phyloP scores from a whole-genome alignment of 2,329 filamentous ascomycete species.

The Biscogniauxia marginata region DNA sequence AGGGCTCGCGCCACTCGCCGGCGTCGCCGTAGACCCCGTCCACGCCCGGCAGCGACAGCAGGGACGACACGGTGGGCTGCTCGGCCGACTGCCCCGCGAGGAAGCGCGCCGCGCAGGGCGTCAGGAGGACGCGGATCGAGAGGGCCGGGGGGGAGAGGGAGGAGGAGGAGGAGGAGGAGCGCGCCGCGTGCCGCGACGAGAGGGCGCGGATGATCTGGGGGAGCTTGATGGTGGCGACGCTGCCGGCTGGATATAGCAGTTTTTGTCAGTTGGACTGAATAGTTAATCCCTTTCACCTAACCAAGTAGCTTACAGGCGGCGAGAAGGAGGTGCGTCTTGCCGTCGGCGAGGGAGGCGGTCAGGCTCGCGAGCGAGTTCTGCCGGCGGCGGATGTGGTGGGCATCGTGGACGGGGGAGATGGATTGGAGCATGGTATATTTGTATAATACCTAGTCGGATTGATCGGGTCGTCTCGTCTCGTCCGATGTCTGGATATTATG shows the following conservation, averaged over 20 bases:
- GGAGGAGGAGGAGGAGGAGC: no score
- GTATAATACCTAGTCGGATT: no score
- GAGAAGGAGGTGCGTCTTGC: conserved; percentile 61
- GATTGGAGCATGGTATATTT: conserved; percentile 23
- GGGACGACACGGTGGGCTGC: conserved; percentile 65
- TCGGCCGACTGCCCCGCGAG: conserved; percentile 73
- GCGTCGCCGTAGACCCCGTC: conserved; percentile 78
- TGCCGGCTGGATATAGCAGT: no score
- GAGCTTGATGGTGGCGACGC: conserved; percentile 87
- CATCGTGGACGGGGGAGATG: conserved; percentile 26
- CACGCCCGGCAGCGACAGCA: conserved; percentile 66
- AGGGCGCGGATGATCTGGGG: conserved; percentile 64
- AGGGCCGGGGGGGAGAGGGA: conserved; percentile 49
- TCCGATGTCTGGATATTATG: no score
- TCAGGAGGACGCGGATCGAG: conserved; percentile 84
- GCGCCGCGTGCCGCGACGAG: conserved; percentile 37
- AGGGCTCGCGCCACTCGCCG: conserved; percentile 81
- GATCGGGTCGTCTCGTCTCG: no score
- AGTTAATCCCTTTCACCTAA: no score
- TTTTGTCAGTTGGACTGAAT: no score
- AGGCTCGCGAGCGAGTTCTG: conserved; percentile 27
- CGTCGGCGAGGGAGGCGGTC: conserved; percentile 41
- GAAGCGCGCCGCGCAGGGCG: conserved; percentile 70
- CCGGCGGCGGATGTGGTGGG: conserved; percentile 22
- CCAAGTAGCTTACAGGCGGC: conserved; percentile 67